Conservation (phyloP, 805 yeast species). For the Cyberlindnera lachancei region DNA sequence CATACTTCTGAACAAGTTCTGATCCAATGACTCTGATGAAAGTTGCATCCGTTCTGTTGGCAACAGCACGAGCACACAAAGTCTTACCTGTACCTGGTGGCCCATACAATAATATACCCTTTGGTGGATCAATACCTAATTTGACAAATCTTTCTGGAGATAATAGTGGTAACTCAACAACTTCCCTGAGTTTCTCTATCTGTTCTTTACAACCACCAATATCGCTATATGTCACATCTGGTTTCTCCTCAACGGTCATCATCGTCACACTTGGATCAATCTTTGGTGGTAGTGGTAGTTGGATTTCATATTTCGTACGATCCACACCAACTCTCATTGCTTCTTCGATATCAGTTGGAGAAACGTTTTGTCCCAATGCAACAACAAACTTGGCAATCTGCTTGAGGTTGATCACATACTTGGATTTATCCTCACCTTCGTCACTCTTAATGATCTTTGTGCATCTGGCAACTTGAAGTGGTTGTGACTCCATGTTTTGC, state of each 20-base stretch:
- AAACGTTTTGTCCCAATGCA: constrained; percentile 90
- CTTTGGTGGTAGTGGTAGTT: constrained; percentile 94
- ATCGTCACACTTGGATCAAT: constrained; percentile 97
- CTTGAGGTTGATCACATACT: constrained; percentile 93
- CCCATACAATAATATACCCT: constrained; percentile 92
- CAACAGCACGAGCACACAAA: constrained; percentile 97
- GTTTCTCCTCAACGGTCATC: constrained; percentile 99
- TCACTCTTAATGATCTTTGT: constrained; percentile 81
- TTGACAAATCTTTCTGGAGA: constrained; percentile 97
- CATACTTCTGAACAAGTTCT: constrained; percentile 95
- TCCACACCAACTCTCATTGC: constrained; percentile 99
- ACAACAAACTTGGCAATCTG: constrained; percentile 98
- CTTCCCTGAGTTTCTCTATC: constrained; percentile 92
- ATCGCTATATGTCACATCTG: constrained; percentile 96
- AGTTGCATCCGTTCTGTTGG: constrained; percentile 98
- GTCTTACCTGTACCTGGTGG: constrained; percentile 99
- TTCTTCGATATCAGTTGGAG: constrained; percentile 98
- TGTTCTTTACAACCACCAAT: constrained; percentile 99
- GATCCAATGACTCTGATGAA: constrained; percentile 98
- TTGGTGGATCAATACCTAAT: constrained; percentile 97
- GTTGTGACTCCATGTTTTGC: constrained; percentile 86
- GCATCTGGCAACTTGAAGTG: constrained; percentile 97
- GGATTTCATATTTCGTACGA: constrained; percentile 93
- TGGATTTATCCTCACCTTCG: constrained; percentile 70
- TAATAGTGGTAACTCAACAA: constrained; percentile 86